Evolutionary conservation across 306 rosid genomes (phyloP), one percentile per base, ranked within the genome.

Genomic region (Lotus japonicus): DNA sequence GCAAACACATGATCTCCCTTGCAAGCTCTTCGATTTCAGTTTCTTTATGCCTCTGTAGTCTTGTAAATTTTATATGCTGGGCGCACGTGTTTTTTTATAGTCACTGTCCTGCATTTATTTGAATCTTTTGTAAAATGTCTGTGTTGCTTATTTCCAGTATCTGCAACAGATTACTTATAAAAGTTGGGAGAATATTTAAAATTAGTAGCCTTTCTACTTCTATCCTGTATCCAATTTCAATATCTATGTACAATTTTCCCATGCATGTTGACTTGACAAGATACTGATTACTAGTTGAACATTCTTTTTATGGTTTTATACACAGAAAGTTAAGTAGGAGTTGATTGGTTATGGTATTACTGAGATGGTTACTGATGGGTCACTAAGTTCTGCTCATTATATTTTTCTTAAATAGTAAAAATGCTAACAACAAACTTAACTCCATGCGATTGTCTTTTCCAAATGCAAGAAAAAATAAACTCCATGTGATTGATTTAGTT

Each of bases 21-120:
- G 45, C 82, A 49, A 60, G 58, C 41, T 72, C 61, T 8, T 74
- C 66, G 17, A 49, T 67, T 26, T 59, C 31, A 54, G 64, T 49
- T 64, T 50, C 53, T 62, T 57, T 21, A 33, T 54, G 54, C 41
- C 62, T 46, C 63, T 39, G 12, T 16, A 70, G 64, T 62, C 17
- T 53, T 36, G 74, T 58, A 56, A 66, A 61, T 41, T 53, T 21
- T 8, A 31, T 42, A 51, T 59, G 80, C 70, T 12, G 89, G 80
- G 77, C 76, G 73, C 81, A 73, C 70, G 88, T 70, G 67, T 76
- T 64, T 78, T 78, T 66, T 77, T 55, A 23, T 52, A 70, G 80
- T 84, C 83, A 77, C 70, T 38, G 84, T 71, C 89, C 84, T 78
- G 86, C 87, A 81, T 80, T 74, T 80, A 74, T 81, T 52, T 74